A percentile compares a stretch with the other conserved stretches of the same genome.
Conservation (phyloP, 176 grass and related monocot genomes). For the Oryza glaberrima region DNA sequence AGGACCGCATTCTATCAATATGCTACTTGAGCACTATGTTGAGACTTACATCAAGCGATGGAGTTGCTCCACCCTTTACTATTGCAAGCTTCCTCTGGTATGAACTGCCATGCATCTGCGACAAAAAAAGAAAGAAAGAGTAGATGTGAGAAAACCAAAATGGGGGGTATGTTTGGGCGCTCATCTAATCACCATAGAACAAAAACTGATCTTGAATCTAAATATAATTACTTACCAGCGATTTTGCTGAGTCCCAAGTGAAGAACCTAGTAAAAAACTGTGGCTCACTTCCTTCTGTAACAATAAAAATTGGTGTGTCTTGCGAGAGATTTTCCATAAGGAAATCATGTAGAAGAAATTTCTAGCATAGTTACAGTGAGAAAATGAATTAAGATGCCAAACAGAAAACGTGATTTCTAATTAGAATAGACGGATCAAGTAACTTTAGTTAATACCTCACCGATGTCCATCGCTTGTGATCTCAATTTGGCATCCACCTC, state of each 20-base stretch:
- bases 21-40: background rate
- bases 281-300: constrained; percentile 86
- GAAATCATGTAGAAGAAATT: constrained; percentile 85
- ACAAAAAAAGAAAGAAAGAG: constrained; percentile 24
- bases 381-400: constrained; percentile 21
- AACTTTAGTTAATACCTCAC: constrained; percentile 60
- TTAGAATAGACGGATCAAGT: background rate
- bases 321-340: constrained; percentile 85
- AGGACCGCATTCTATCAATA: background rate
- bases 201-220: constrained; percentile 7
- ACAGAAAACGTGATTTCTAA: background rate
- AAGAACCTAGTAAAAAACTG: constrained; percentile 93
- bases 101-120: constrained; percentile 97
- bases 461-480: constrained; percentile 79
- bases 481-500: constrained; percentile 74
- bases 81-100: constrained; percentile 87
- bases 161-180: background rate
- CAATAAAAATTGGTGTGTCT: constrained; percentile 74
- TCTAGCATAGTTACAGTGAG: constrained; percentile 49
- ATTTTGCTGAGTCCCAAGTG: constrained; percentile 85
- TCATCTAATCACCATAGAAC: background rate
- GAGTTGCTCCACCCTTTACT: constrained; percentile 69
- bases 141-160: constrained; percentile 4
- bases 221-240: constrained; percentile 59
- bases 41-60: constrained; percentile 63